Base-by-base conservation (phyloP, 768 basidiomycete genomes). In the Tricholoma saponaceum region DNA sequence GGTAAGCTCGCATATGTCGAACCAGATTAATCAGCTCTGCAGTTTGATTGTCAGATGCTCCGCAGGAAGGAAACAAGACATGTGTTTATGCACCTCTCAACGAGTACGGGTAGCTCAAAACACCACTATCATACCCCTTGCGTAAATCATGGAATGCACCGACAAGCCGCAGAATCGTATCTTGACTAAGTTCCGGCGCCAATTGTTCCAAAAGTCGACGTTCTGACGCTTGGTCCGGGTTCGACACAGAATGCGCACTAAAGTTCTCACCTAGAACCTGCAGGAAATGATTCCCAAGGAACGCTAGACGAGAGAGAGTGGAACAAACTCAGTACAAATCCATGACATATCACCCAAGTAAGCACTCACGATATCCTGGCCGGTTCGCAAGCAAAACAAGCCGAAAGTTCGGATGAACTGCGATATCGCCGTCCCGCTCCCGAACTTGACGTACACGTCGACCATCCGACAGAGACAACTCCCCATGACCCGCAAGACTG, bases 251-350 rank as follows among this genome's bases (percentile, higher is more conserved):
- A 68, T 87, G 85, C 23, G 80, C 76, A 60, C 83, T 84, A 67
- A 88, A 87, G 63, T 82, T 84, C 67, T 88, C 86, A 2, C 86
- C 86, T 2, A 87, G 76, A 13, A 88, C 86, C 62, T 88, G 85
- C 20, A 87, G 69, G 73, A 88, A 88, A 65, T 88, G 85, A 59
- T 88, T 88, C 1, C 85, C 85, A 22, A 88, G 74, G 79, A 88
- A 88, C 1, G 86, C 86, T 87, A 53, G 13, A n/a, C 44, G 53
- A 54, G 28, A 25, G 50, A 32, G 52, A 18, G 30, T 9, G 30
- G 30, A 32, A 32, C 30, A 61, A 51, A 23, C 18, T 23, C 22
- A 41, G 28, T 54, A 37, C 7, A 12, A 33, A 53, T 33, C 32
- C 25, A 20, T 16, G 18, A 28, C 32, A 4, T 16, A 50, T 25